Evolutionary conservation across 164 flowering plant genomes (phyloP), one percentile per base, ranked within the genome.

Genomic region (Litsea cubeba): DNA sequence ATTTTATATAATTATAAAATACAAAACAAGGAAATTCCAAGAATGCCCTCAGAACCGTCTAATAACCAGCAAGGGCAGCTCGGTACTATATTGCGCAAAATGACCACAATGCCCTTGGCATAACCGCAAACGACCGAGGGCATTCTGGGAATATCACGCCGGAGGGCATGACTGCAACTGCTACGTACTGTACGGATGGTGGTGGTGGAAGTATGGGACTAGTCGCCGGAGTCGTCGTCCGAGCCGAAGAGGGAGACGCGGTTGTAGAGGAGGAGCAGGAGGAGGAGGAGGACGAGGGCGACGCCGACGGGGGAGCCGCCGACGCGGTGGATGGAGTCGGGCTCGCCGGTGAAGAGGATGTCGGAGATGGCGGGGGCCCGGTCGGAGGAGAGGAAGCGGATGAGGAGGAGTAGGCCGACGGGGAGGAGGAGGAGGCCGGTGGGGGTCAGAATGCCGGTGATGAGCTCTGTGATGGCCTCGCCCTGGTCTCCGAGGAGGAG

Each of bases 241-340:
- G 75, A 71, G 12, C 96, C 93, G 72, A 91, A 89, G 75, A 92
- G 79, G 71, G 97, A 89, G 63, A 87, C 18, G 2, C 89, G 84
- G 71, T 88, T 75, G 80, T 89, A 87, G 58, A 95, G 85, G 68
- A 92, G 87, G 50, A 92, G 79, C 76, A 94, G 75, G 35, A 89
- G 66, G 79, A 95, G 85, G 12, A 85, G 3, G 11, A 92, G 93
- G 68, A 95, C 49, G 65, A 91, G 83, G 0, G 94, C 97, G 5
- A 95, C 95, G 23, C 98, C 98, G 65, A 91, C 83, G 0, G 98
- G 97, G 0, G 97, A 94, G 1, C 98, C 97, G 58, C 92, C 88
- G 78, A 84, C 90, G 5, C 97, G 84, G 85, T 95, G 97, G 65
- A 95, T 87, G 65, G 97, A 72, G 73, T 91, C 85, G 5, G 95